Evolutionary conservation across 306 rosid genomes (phyloP), one percentile per base, ranked within the genome.

Genomic region (Pueraria montana): DNA sequence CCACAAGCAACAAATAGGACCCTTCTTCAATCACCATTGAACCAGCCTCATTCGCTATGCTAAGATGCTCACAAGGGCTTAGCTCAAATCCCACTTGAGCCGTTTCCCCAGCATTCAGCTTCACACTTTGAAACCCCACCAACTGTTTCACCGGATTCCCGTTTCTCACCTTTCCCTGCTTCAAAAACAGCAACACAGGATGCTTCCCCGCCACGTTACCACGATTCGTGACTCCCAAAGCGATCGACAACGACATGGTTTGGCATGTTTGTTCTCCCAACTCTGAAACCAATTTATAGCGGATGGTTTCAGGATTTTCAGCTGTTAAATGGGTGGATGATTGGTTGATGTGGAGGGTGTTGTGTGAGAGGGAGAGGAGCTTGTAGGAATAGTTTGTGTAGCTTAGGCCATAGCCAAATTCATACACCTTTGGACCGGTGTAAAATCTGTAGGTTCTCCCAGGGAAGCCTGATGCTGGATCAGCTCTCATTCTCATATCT

Each of bases 401-500:
- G 89, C 99, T 92, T 79, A 96, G 90, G 67, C 98, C 99, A 18
- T 83, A 90, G 46, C 98, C 99, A 7, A 96, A 96, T 76, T 96
- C 94, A 14, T 83, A 94, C 4, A 96, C 91, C 40, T 72, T 92
- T 32, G 74, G 83, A 26, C 99, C 99, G 8, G 53, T 82, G 89
- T 92, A 96, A 85, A 96, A 96, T 58, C 97, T 86, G 82, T 94
- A 94, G 21, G 99, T 91, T 45, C 99, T 89, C 0, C 98, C 99
- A 0, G 95, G 98, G 78, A 94, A 96, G 32, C 92, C 89, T 34
- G 93, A 72, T 49, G 90, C 75, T 3, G 91, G 87, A 43, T 88
- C 91, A 5, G 93, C 71, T 82, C 98, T 88, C 98, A 96, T 96
- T 81, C 99, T 91, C 99, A 96, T 96, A 90, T 96, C 98, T 49